Percentiles rank a stretch among this genome's conserved stretches.
phyloP scores from a whole-genome alignment of 495 filamentous ascomycete species.

The Cetradonia linearis region DNA sequence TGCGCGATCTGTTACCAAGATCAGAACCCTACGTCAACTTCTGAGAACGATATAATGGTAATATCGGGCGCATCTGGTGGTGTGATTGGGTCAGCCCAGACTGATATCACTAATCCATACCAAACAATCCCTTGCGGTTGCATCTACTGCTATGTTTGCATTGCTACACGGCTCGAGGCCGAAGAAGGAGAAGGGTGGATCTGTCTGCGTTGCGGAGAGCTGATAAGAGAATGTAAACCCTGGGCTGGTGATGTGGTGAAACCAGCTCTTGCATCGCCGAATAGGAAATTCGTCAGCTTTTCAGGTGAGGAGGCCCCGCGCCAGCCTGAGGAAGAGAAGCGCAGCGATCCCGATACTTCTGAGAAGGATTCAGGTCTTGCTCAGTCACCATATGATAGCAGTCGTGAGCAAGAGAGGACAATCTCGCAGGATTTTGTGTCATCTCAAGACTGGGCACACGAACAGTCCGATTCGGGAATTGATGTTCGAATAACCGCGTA shows the following conservation, averaged over 20 bases:
- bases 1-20: slow-evolving; percentile 98
- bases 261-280: slow-evolving; percentile 39
- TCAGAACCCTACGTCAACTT: slow-evolving; percentile 59
- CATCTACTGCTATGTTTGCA: slow-evolving; percentile 93
- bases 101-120: slow-evolving; percentile 94
- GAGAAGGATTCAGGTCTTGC: neutral
- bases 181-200: slow-evolving; percentile 95
- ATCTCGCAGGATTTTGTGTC: neutral
- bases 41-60: slow-evolving; percentile 58
- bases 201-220: slow-evolving; percentile 82
- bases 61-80: slow-evolving; percentile 52
- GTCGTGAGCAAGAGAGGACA: neutral
- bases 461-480: slow-evolving; percentile 11
- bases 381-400: neutral
- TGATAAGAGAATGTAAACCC: slow-evolving; percentile 80
- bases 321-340: neutral
- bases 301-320: slow-evolving; percentile 39
- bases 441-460: slow-evolving; percentile 8
- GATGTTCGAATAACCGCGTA: slow-evolving; percentile 1
- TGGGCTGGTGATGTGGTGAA: slow-evolving; percentile 84
- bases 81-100: slow-evolving; percentile 76
- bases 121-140: slow-evolving; percentile 85
- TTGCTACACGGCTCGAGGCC: slow-evolving; percentile 78
- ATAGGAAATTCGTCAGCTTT: slow-evolving; percentile 60
- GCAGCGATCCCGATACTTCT: neutral